Percentiles rank a stretch among this genome's conserved stretches.
Conservation (phyloP, 768 basidiomycete genomes). For the Sarcomyxa edulis region DNA sequence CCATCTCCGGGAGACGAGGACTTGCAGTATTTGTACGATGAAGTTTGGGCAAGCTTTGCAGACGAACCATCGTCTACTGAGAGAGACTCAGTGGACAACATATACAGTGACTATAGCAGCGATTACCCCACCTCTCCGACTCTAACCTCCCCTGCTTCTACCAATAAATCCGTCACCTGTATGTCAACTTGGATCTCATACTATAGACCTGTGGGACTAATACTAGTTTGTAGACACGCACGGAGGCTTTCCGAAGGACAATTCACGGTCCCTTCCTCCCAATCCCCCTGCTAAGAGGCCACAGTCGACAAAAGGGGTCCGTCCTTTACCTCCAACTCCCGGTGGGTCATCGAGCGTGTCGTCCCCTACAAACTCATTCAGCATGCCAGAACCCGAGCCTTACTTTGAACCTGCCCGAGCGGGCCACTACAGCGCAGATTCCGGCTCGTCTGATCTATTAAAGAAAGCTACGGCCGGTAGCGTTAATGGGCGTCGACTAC, state of each 20-base stretch:
- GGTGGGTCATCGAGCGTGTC: constrained; percentile 23
- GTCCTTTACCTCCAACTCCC: constrained; percentile 43
- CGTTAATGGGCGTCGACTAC: constrained; percentile 13
- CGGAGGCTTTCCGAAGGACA: not conserved
- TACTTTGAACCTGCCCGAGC: constrained; percentile 22
- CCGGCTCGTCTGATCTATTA: constrained; percentile 14
- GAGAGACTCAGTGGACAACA: constrained; percentile 29
- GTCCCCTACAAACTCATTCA: constrained; percentile 17
- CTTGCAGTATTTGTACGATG: constrained; percentile 68
- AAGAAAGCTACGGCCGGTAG: constrained; percentile 12
- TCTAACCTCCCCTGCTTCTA: constrained; percentile 8
- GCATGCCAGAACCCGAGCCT: constrained; percentile 40
- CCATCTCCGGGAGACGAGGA: constrained; percentile 59
- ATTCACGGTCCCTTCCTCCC: constrained; percentile 7
- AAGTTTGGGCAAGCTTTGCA: constrained; percentile 65
- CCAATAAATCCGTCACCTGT: constrained; percentile 12
- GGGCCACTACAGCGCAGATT: constrained; percentile 7
- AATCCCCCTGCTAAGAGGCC: constrained; percentile 12
- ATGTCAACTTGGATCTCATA: too few species aligned
- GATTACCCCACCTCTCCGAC: constrained; percentile 13
- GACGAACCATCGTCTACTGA: constrained; percentile 34
- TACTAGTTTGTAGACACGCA: too few species aligned
- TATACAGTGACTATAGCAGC: constrained; percentile 31
- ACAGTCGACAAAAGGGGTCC: constrained; percentile 17
- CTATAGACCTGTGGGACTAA: too few species aligned